A percentile compares a stretch with the other conserved stretches of the same genome.
Evolutionary conservation across 2,329 filamentous ascomycete genomes (phyloP).

Genomic region (Epichloe sylvatica): DNA sequence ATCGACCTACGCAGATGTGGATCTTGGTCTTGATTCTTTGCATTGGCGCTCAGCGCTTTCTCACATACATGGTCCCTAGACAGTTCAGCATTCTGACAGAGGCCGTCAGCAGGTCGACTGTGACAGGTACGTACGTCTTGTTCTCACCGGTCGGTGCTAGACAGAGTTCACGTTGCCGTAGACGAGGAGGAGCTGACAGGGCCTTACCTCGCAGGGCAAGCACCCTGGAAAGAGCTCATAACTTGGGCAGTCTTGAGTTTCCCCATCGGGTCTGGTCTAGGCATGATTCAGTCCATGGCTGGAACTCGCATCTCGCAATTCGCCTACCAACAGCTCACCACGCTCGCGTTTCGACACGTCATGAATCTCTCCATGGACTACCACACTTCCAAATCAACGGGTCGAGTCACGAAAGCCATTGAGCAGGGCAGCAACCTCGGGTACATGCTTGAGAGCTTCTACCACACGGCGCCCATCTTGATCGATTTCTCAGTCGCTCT

Average conservation of each 20-base stretch:
- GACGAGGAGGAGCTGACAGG: background rate
- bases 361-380: conserved; percentile 56
- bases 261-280: conserved; percentile 1
- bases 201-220: background rate
- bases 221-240: conserved; percentile 6
- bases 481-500: conserved; percentile 32
- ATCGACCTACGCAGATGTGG: conserved; percentile 14
- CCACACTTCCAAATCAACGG: conserved; percentile 48
- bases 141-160: background rate
- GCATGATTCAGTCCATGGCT: conserved; percentile 7
- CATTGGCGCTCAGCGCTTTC: conserved; percentile 9
- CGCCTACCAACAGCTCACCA: conserved; percentile 34
- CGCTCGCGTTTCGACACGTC: conserved; percentile 48
- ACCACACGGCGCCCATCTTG: conserved; percentile 7
- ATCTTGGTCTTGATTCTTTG: conserved; percentile 11
- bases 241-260: conserved; percentile 8
- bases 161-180: too few species aligned
- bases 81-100: conserved; percentile 15
- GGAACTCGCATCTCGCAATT: conserved; percentile 13
- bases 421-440: conserved; percentile 45
- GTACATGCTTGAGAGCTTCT: conserved; percentile 40
- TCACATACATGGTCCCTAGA: conserved; percentile 14
- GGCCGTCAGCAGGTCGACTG: conserved; percentile 3
- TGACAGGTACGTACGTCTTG: conserved; percentile 10
- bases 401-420: conserved; percentile 47